Evolutionary conservation across 305 asterid genomes (phyloP).

Genomic region (Fraxinus ornus): DNA sequence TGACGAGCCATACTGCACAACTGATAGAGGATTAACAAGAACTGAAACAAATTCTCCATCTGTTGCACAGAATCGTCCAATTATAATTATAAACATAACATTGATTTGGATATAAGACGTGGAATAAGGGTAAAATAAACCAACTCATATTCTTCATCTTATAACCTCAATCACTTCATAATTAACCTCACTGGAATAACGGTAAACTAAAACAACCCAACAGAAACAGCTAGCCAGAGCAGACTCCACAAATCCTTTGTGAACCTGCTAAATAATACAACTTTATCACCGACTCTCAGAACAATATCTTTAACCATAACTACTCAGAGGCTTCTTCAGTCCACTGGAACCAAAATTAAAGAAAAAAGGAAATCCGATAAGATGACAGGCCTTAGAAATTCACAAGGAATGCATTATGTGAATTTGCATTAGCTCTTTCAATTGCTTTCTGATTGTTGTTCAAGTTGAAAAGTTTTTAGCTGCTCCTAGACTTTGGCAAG

Average conservation of each 20-base stretch:
- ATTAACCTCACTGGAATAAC: background rate
- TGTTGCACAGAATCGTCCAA: background rate
- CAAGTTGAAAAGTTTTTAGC: background rate
- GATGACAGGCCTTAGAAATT: background rate
- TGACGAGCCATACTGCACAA: conserved; percentile 16
- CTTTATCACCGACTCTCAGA: background rate
- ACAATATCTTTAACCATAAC: background rate
- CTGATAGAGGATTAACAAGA: background rate
- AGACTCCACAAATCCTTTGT: background rate
- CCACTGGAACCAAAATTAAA: background rate
- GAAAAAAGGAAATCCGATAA: background rate
- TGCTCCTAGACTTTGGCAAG: background rate
- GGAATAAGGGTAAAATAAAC: background rate
- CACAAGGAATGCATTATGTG: background rate
- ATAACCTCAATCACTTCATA: background rate
- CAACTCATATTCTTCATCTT: background rate
- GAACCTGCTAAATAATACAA: background rate
- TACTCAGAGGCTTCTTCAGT: background rate
- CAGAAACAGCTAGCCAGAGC: background rate
- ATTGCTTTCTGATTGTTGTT: background rate
- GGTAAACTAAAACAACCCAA: background rate
- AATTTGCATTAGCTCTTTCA: background rate
- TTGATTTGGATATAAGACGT: background rate
- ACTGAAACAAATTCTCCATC: conserved; percentile 1
- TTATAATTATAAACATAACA: background rate